Evolutionary conservation across 2,329 filamentous ascomycete species (phyloP), one percentile per base, ranked within the genome.

Genomic region (Chaetothyriales sp.): DNA sequence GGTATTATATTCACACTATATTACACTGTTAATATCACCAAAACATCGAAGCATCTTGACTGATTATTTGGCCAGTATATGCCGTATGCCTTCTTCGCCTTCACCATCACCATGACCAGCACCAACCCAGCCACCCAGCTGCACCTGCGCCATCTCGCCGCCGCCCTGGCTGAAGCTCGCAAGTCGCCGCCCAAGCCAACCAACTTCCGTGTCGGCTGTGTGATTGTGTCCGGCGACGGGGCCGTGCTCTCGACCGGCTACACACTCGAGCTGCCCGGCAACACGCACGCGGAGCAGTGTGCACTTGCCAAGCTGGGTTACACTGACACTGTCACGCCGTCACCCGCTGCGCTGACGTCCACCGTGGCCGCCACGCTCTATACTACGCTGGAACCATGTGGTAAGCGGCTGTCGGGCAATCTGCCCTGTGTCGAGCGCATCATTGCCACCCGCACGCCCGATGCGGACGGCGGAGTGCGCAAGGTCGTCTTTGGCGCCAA

Each of bases 221-320:
- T 95, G n/a, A 74, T 96, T 42, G 75, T 92, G 15, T 53, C 58
- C 15, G 52, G 52, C 64, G 62, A 49, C 62, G 64, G 32, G 28
- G 22, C 15, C 58, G 72, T 93, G 52, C 73, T 93, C 25, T 78
- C 84, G 0, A 85, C 86, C 1, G 90, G 92, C 50, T 96, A 90
- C 70, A 95, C 92, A 0, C 76, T 95, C 52, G 90, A 98, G 67
- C 79, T 89, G 3, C 75, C 80, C 0, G 92, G 90, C 43, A 98
- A 98, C 69, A 96, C 92, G 0, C 92, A 98, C 63, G 92, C 92
- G 2, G 92, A 98, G 65, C 88, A 98, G 69, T 90, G 84, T 66
- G 94, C 87, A 63, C 76, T 98, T 51, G 68, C 81, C 47, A 96
- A 98, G 57, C 69, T 66, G 46, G 68, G 67, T 1, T 19, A 61